phyloP scores from a whole-genome alignment of 2,329 filamentous ascomycete genomes.

The Epichloe festucae region DNA sequence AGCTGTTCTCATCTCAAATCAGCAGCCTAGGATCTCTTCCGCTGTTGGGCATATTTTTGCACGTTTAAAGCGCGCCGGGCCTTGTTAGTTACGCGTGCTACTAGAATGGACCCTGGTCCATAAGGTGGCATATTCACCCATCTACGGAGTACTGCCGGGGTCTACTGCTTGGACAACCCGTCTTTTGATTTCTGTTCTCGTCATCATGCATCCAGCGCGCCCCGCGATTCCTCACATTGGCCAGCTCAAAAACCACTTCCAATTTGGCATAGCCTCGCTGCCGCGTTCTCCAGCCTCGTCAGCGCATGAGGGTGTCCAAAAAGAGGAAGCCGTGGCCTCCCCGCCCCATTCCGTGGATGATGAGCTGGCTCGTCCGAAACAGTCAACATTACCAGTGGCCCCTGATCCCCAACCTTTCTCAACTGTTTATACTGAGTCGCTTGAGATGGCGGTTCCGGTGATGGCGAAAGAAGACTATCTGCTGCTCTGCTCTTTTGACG shows the following conservation, averaged over 20 bases:
- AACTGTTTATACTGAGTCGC: background rate
- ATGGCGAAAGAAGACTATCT: background rate
- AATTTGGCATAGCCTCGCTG: background rate
- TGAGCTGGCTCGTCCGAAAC: constrained; percentile 1
- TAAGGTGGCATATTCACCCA: background rate
- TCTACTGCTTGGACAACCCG: constrained; percentile 3
- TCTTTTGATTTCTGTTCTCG: constrained; percentile 3
- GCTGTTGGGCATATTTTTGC: background rate
- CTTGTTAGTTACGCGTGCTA: background rate
- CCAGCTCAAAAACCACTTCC: constrained; percentile 1
- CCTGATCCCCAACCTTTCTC: constrained; percentile 1
- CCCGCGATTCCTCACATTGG: background rate
- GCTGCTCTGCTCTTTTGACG: background rate
- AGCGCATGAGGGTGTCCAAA: background rate
- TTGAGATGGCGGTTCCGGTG: background rate
- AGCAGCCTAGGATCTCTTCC: background rate
- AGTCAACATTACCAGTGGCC: background rate
- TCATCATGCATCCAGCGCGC: constrained; percentile 5
- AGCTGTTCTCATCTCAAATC: background rate
- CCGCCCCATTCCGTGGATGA: background rate
- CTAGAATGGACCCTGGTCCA: background rate
- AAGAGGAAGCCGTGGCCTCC: background rate
- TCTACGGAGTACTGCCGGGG: background rate
- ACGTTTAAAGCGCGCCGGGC: background rate
- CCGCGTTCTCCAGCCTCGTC: background rate